Evolutionary conservation across 495 filamentous ascomycete genomes (phyloP), one percentile per base, ranked within the genome.

Genomic region (Tuber melanosporum): DNA sequence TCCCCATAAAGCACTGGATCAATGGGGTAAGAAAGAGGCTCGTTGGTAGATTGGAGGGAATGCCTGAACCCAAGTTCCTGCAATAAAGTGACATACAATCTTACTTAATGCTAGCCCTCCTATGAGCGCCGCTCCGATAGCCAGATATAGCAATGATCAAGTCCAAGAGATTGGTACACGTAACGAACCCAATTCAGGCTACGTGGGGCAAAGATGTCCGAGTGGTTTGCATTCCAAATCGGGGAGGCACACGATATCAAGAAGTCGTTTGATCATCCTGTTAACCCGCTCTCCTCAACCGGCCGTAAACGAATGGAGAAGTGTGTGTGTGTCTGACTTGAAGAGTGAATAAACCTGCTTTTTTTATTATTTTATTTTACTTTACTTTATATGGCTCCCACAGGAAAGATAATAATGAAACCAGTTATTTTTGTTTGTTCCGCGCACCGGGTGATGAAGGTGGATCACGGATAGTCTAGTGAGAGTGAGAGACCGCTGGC

Each of bases 91-190:
- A 36, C 32, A 14, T 66, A 66, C 57, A 36, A 5, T 36, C 26
- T 19, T 19, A 7, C 26, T 19, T 19, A 7, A 26, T 26, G 26
- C 57, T 36, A 3, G 26, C 57, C 57, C 12, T 17, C 57, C 57
- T 36, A 66, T 66, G 26, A 32, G n/a, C 57, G n/a, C 57, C 12
- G 57, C 32, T 36, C 57, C 26, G 12, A 66, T 66, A 66, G 12
- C 57, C n/a, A 36, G 57, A 66, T 36, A 66, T 66, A 36, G 57
- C 26, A 66, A 66, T 15, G 26, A 66, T 66, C 26, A 36, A 36
- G 26, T 66, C 26, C 14, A 66, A 66, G 57, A 66, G 57, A 36
- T 66, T 66, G 57, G 57, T 66, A 66, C 57, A 66, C 57, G 57
- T 66, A 66, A 36, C 57, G 57, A 66, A 2, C 57, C 57, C 57